Conservation (phyloP, 1,284 basidiomycete species). For the Meripilus lineatus region DNA sequence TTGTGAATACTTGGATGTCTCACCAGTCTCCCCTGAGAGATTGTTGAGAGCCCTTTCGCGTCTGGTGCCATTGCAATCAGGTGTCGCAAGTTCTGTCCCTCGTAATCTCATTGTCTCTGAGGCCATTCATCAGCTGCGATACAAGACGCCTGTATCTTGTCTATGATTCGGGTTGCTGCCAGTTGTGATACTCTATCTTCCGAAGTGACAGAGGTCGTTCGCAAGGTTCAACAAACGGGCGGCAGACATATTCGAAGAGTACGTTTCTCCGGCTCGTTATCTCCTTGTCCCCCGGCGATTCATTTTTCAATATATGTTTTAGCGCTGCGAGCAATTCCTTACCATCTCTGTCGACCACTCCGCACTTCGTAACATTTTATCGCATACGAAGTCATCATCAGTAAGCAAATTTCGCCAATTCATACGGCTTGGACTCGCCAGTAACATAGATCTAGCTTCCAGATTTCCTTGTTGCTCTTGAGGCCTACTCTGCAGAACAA, state of each 20-base stretch:
- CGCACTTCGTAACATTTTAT: constrained; percentile 40
- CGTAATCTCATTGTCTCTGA: neutral
- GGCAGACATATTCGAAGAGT: constrained; percentile 55
- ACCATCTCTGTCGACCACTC: constrained; percentile 39
- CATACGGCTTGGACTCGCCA: neutral
- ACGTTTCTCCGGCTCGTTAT: constrained; percentile 14
- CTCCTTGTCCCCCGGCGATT: constrained; percentile 7
- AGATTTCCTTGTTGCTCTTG: constrained; percentile 55
- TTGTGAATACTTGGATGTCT: constrained; percentile 50
- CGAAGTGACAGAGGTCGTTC: constrained; percentile 38
- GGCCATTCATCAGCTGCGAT: constrained; percentile 46
- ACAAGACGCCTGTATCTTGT: constrained; percentile 63
- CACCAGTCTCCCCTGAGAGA: constrained; percentile 45
- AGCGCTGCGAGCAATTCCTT: constrained; percentile 69
- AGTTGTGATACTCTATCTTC: constrained; percentile 51
- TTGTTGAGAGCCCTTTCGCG: constrained; percentile 47
- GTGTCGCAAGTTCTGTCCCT: constrained; percentile 27
- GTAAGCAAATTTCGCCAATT: constrained; percentile 31
- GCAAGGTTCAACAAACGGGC: constrained; percentile 36
- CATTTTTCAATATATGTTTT: constrained; percentile 6
- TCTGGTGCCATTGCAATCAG: constrained; percentile 38
- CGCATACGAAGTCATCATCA: constrained; percentile 42
- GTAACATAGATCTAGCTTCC: constrained; percentile 47
- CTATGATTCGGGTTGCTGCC: constrained; percentile 59
- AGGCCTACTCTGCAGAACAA: constrained; percentile 24